Percentiles rank a stretch among this genome's conserved stretches.
Conservation (phyloP, 176 grass and related monocot genomes). For the Hsuehochloa calcarea region DNA sequence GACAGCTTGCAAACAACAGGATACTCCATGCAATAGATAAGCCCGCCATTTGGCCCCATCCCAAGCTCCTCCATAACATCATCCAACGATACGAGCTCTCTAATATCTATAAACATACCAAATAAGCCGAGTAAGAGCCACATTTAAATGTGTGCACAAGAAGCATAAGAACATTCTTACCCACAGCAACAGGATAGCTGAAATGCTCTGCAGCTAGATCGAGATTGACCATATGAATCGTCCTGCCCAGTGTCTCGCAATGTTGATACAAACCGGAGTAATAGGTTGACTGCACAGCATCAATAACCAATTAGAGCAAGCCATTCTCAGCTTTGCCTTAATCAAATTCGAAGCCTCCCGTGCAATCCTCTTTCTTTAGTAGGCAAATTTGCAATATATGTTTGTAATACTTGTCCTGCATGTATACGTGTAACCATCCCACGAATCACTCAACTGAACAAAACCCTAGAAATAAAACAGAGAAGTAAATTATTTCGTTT, state of each 20-base stretch:
- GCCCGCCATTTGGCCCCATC: constrained; percentile 81
- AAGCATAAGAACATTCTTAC: constrained; percentile 16
- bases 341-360: background rate
- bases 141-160: background rate
- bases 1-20: constrained; percentile 24
- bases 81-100: constrained; percentile 89
- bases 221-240: constrained; percentile 87
- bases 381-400: background rate
- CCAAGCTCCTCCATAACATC: constrained; percentile 96
- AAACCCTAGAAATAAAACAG: background rate
- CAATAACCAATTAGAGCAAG: constrained; percentile 1
- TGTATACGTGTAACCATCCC: background rate
- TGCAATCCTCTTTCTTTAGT: background rate
- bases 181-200: constrained; percentile 72
- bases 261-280: constrained; percentile 82
- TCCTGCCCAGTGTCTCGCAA: constrained; percentile 57
- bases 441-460: background rate
- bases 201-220: constrained; percentile 92
- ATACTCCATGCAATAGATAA: constrained; percentile 99
- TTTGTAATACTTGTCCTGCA: background rate
- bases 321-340: background rate
- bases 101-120: constrained; percentile 61
- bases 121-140: background rate
- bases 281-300: constrained; percentile 70
- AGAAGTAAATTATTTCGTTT: background rate